Base-by-base conservation (phyloP, 2,329 filamentous ascomycete genomes). In the Pseudogymnoascus sp. region DNA sequence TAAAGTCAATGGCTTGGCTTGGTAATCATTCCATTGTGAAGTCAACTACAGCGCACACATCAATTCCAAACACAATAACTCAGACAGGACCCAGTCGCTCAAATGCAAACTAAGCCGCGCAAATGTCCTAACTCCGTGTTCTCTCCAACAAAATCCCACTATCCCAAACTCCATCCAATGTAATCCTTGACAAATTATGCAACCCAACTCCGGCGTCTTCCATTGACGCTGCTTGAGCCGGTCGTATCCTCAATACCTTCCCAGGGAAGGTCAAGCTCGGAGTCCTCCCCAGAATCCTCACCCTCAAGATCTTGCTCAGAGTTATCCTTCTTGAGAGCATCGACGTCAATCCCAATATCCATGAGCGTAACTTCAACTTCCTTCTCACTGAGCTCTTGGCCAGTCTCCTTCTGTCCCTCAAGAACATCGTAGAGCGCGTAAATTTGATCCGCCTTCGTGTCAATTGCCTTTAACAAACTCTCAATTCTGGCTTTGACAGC, bases 371-470 rank as follows among this genome's bases (percentile, higher is more conserved):
- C 79, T 69, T 89, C 86, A 45, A 88, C 78, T 69, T 86, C 82
- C 18, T 84, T 81, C 67, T 84, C 81, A 0, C 78, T 83, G 81
- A 89, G 87, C 66, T 82, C 79, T 69, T 85, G 82, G 0, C 85
- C 85, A 2, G 81, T 80, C 35, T 80, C 79, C 76, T 89, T 90
- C 72, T 93, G 89, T 5, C 88, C 90, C 74, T 93, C 90, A 0
- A 95, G 79, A 1, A 95, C 90, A 72, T 96, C 91, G 69, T 93
- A 90, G 12, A 96, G 79, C 43, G 85, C 83, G 75, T 96, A 96
- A 43, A 96, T 87, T 73, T 93, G 89, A 65, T 90, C 88, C 25
- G 86, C 85, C 75, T 93, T 91, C 70, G 83, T 81, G 69, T 92
- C 88, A 23, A 91, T 83, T 61, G 83, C 81, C 65, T 81, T 80